Conservation (phyloP, 2,329 filamentous ascomycete species). For the Ophiocordyceps sinensis region DNA sequence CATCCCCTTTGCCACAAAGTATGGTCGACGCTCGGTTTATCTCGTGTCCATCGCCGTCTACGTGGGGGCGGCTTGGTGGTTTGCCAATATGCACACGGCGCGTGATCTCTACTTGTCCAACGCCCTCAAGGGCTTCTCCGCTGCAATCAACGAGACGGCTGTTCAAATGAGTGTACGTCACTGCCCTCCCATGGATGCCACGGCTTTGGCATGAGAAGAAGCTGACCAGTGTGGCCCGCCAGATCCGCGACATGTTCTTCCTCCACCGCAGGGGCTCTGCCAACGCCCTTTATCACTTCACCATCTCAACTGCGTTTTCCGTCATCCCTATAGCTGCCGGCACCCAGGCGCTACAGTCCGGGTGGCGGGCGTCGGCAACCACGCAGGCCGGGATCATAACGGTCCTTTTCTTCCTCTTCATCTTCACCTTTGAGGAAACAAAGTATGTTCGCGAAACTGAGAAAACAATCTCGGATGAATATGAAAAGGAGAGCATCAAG, state of each 20-base stretch:
- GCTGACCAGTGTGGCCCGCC: not conserved
- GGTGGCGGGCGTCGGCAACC: constrained; percentile 13
- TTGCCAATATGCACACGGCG: constrained; percentile 6
- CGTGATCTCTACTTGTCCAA: constrained; percentile 12
- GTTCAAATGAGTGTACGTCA: constrained; percentile 20
- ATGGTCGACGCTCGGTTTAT: constrained; percentile 18
- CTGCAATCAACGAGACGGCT: constrained; percentile 22
- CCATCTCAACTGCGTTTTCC: constrained; percentile 15
- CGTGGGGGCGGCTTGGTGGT: constrained; percentile 11
- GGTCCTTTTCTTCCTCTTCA: constrained; percentile 2
- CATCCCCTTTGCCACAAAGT: constrained; percentile 19
- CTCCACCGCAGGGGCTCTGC: constrained; percentile 16
- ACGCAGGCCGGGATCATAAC: constrained; percentile 3
- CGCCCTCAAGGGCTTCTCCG: constrained; percentile 17
- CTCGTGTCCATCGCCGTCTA: constrained; percentile 10
- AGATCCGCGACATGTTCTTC: constrained; percentile 12
- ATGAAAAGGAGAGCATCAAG: not conserved
- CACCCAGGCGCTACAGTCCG: constrained; percentile 7
- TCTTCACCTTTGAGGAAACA: constrained; percentile 11
- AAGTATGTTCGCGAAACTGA: constrained; percentile 11
- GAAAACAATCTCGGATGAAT: not conserved
- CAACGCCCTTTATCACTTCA: constrained; percentile 16
- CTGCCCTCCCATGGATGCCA: too few species aligned
- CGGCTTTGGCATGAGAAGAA: too few species aligned
- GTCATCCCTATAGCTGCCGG: constrained; percentile 17